Conservation (phyloP, 345 rosid genomes). For the Arabis alpina region DNA sequence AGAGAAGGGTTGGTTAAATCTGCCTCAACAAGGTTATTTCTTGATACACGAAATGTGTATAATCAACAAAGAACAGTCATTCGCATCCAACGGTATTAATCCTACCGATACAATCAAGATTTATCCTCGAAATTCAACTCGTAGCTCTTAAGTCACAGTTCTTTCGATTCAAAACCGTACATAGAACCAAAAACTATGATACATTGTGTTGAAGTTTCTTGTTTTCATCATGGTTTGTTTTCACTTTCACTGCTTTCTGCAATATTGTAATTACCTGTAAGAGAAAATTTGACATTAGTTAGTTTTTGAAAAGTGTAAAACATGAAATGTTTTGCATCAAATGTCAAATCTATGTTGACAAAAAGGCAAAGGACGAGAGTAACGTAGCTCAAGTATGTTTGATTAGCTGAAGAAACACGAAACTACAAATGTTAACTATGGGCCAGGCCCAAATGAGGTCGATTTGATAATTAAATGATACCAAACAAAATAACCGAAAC, state of each 20-base stretch:
- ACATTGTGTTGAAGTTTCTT: background rate
- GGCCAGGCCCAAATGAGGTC: background rate
- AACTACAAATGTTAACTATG: background rate
- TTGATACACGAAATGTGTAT: conserved; percentile 68
- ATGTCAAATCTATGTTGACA: no score
- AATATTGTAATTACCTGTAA: no score
- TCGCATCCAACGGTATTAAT: conserved; percentile 68
- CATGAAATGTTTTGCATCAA: no score
- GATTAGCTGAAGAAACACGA: background rate
- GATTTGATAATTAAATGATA: background rate
- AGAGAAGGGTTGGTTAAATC: conserved; percentile 50
- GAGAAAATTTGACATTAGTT: no score
- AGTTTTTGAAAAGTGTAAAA: no score
- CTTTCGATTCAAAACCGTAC: background rate
- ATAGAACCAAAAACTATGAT: conserved; percentile 7
- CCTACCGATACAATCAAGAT: conserved; percentile 77
- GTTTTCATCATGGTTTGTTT: no score
- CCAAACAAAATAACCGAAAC: background rate
- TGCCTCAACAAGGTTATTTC: conserved; percentile 76
- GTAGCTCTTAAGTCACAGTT: conserved; percentile 19
- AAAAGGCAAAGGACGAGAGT: no score
- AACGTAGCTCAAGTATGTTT: background rate
- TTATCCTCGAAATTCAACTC: conserved; percentile 34
- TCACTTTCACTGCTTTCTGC: no score
- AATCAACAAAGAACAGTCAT: conserved; percentile 77